A percentile compares a stretch with the other conserved stretches of the same genome.
These are phyloP conservation scores for Ogataea sp. DNA, from an alignment of 805 yeast species.

Conservation along the genomic window DNA sequence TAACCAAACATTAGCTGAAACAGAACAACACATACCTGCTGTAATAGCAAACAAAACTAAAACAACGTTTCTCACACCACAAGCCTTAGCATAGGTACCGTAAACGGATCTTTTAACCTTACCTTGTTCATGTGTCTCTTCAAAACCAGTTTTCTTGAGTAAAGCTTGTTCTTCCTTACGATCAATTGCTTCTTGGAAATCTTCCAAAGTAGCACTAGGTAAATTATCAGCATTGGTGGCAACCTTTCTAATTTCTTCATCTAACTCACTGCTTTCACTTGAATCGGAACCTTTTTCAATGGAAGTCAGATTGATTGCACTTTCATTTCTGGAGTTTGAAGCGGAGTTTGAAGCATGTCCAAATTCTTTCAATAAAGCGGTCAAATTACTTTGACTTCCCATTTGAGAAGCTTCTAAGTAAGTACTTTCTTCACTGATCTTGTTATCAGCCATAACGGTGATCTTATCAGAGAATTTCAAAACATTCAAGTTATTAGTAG, in stretches of 20 bases:
- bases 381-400: conserved; percentile 38
- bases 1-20: conserved; percentile 80
- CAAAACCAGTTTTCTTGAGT: conserved; percentile 35
- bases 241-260: conserved; percentile 22
- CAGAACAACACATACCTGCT: conserved; percentile 52
- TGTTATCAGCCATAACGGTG: conserved; percentile 62
- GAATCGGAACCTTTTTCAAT: conserved; percentile 9
- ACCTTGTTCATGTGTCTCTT: conserved; percentile 88
- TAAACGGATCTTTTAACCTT: conserved; percentile 87
- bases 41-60: conserved; percentile 49
- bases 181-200: conserved; percentile 27
- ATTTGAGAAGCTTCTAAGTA: conserved; percentile 30
- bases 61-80: conserved; percentile 60
- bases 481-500: conserved; percentile 83
- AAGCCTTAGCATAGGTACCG: conserved; percentile 76
- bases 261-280: conserved; percentile 9
- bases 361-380: conserved; percentile 50
- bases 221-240: conserved; percentile 31
- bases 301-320: conserved; percentile 6
- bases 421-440: conserved; percentile 57
- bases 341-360: conserved; percentile 38
- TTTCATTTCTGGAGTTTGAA: conserved; percentile 7
- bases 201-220: conserved; percentile 54
- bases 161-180: conserved; percentile 29
- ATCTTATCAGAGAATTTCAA: conserved; percentile 67